Evolutionary conservation across 305 asterid species (phyloP), one percentile per base, ranked within the genome.

Genomic region (Salvia sclarea): DNA sequence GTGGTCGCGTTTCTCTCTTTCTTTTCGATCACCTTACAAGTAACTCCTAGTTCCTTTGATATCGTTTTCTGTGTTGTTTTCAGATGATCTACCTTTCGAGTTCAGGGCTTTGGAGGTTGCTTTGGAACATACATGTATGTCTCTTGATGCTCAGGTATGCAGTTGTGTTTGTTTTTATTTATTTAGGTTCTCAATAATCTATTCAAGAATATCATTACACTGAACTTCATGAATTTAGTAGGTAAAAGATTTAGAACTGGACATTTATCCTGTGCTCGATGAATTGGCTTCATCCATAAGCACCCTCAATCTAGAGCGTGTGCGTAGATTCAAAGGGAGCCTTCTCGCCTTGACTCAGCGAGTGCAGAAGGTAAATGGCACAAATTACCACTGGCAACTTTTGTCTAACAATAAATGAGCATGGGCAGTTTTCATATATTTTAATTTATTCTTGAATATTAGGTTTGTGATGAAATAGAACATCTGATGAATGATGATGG

Each of bases 401-500:
- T n/a, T 17, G 61, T 48, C 49, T 12, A 52, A 53, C 33, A 64
- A 55, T 22, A 70, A 8, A n/a, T n/a, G n/a, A n/a, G n/a, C 75
- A 59, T 35, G 18, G 38, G 12, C 37, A 50, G 28, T 73, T 56
- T 13, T 66, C 61, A 38, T 44, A 37, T 70, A 38, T 68, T 48
- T 53, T 12, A 35, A 28, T 70, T 72, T 58, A 16, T 52, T 48
- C 64, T 58, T 59, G 68, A 59, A 70, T 63, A 64, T 76, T 82
- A 93, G 98, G 98, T 91, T 44, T 91, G 96, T 68, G 97, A 86
- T 78, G 98, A 86, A 79, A 91, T 93, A 61, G 98, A 93, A 79
- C 98, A 93, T 79, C 84, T 91, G 66, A 93, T 93, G 97, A 84
- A 93, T 59, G 98, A 93, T 76, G 98, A 93, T 52, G 98, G 97